Percentiles rank a stretch among this genome's conserved stretches.
phyloP scores from a whole-genome alignment of 2,329 filamentous ascomycete species.

The Phialemoniopsis sp. region DNA sequence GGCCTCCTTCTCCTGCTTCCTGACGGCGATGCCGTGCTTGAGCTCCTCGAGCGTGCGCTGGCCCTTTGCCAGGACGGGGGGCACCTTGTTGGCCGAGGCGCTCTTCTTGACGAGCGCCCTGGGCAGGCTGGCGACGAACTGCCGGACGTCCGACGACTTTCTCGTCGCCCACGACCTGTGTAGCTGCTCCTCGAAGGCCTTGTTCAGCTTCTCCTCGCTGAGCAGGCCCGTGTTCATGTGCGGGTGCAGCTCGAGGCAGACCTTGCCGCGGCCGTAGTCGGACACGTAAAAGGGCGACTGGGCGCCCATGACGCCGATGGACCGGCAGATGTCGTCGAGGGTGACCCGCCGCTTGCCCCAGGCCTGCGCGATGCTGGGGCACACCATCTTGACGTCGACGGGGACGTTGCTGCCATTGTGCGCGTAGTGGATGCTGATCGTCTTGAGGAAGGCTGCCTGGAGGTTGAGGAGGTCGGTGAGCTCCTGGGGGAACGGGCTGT shows the following conservation, averaged over 20 bases:
- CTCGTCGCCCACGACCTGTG: slow-evolving; percentile 9
- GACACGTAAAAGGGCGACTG: slow-evolving; percentile 34
- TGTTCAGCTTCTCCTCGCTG: slow-evolving; percentile 22
- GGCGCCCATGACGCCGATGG: slow-evolving; percentile 55
- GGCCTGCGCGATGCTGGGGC: slow-evolving; percentile 58
- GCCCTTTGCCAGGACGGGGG: slow-evolving; percentile 59
- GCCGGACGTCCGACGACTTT: slow-evolving; percentile 23
- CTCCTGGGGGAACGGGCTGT: slow-evolving; percentile 43
- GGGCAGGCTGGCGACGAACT: slow-evolving; percentile 55
- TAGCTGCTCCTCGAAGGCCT: not conserved
- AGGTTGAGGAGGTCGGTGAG: slow-evolving; percentile 58
- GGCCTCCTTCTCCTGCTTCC: slow-evolving; percentile 40
- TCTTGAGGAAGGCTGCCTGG: slow-evolving; percentile 64
- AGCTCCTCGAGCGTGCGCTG: slow-evolving; percentile 66
- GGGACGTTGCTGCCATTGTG: slow-evolving; percentile 63
- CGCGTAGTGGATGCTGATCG: slow-evolving; percentile 63
- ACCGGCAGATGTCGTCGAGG: slow-evolving; percentile 60
- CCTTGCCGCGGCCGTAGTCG: slow-evolving; percentile 37
- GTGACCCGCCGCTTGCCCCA: slow-evolving; percentile 71
- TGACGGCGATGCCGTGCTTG: slow-evolving; percentile 54
- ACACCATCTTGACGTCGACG: slow-evolving; percentile 57
- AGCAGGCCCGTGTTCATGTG: slow-evolving; percentile 37
- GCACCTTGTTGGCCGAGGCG: slow-evolving; percentile 37
- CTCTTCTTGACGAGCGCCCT: slow-evolving; percentile 48
- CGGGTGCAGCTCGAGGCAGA: slow-evolving; percentile 52